Evolutionary conservation across 148 eudicot species (phyloP).

Genomic region (Diospyros kaki): DNA sequence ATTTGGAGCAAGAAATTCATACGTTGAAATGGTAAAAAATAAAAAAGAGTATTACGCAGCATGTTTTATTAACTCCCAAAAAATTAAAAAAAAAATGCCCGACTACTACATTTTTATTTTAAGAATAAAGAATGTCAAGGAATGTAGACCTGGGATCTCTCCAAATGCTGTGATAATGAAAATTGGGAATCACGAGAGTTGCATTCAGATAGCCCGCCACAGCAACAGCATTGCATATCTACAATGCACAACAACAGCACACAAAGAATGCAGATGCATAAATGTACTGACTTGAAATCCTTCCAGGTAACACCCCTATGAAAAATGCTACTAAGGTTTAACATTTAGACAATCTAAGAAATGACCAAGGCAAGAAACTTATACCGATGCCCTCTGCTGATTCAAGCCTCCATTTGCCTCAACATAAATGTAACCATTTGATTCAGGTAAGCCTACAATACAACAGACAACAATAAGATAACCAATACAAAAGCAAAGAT

Average conservation of each 20-base stretch:
- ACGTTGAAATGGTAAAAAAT: neutral
- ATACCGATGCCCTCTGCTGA: slow-evolving; percentile 94
- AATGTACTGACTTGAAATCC: slow-evolving; percentile 7
- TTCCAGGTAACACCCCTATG: neutral
- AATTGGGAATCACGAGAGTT: slow-evolving; percentile 89
- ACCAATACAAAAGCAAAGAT: neutral
- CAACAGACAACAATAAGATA: slow-evolving; percentile 12
- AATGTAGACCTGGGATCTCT: slow-evolving; percentile 83
- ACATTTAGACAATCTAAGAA: neutral
- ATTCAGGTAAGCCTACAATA: slow-evolving; percentile 58
- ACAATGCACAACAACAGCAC: slow-evolving; percentile 14
- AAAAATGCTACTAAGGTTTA: neutral
- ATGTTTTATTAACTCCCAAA: neutral
- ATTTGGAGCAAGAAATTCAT: neutral
- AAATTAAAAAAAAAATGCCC: neutral
- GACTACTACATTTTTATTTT: no score
- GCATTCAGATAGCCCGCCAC: slow-evolving; percentile 99
- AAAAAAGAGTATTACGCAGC: neutral
- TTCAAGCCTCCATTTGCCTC: slow-evolving; percentile 99
- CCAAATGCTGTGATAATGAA: slow-evolving; percentile 99
- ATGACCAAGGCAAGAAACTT: slow-evolving; percentile 7
- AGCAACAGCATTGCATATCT: slow-evolving; percentile 99
- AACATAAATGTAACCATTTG: slow-evolving; percentile 84
- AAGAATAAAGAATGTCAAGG: neutral
- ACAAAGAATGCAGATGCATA: slow-evolving; percentile 11